Base-by-base conservation (phyloP, 768 basidiomycete genomes). In the Lactarius indigo region DNA sequence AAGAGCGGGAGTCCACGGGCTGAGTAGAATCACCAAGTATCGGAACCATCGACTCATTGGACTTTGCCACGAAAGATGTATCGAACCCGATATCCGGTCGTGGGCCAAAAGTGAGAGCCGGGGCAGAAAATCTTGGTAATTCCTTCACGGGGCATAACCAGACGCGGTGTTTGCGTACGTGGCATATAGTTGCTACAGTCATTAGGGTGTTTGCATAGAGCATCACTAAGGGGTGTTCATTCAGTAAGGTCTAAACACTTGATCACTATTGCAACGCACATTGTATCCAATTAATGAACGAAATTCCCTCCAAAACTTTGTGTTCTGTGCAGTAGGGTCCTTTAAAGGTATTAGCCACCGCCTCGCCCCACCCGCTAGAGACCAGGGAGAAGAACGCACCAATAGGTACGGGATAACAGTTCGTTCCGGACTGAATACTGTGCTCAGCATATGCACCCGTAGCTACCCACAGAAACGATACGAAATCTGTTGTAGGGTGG, bases 101-200 rank as follows among this genome's bases (percentile, higher is more conserved):
- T n/a, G 66, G 28, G 17, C 15, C 42, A 30, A 68, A 68, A 42
- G 52, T 64, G 41, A 68, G 58, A 28, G 66, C 63, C 26, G 66
- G 66, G 20, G 66, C 62, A 33, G 58, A 50, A 39, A 68, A 59
- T 18, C 52, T 59, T 2, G 66, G 66, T 39, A 68, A 59, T 68
- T 64, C 63, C 6, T 52, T 28, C n/a, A 64, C 52, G 3, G 58
- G 35, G 26, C 28, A 57, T 13, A 64, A 26, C 66, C 66, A 68
- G 33, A 68, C 58, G 6, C 26, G 23, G 33, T 13, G 62, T 26
- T 28, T 63, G 39, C 66, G 66, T 54, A 68, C 58, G 42, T 68
- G 66, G n/a, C 66, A 68, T 59, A 68, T 68, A 30, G 63, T 68
- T 33, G 66, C 66, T 23, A 68, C 66, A 7, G 66, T 68, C 61